Percentiles rank a stretch among this genome's conserved stretches.
Evolutionary conservation across 2,329 filamentous ascomycete genomes (phyloP).

Genomic region (Colletotrichum sp.): DNA sequence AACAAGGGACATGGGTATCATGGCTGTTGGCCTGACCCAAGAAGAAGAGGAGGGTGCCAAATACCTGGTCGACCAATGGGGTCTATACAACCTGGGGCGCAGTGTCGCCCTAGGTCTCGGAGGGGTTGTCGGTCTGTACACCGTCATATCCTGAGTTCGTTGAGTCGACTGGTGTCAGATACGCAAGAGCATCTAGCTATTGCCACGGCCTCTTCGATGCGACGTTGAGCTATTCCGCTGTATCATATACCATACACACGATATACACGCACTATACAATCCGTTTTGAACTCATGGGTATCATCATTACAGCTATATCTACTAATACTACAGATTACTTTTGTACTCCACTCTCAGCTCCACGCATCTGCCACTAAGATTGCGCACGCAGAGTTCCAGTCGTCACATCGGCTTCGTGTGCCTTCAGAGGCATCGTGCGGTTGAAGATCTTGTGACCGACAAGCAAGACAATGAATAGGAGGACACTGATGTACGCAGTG

Average conservation of each 20-base stretch:
- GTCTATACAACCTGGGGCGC: slow-evolving; percentile 53
- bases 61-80: slow-evolving; percentile 61
- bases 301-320: slow-evolving; percentile 17
- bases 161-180: neutral
- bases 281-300: slow-evolving; percentile 3
- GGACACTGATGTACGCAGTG: slow-evolving; percentile 67
- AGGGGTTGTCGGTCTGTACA: slow-evolving; percentile 32
- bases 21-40: slow-evolving; percentile 41
- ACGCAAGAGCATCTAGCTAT: neutral
- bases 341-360: neutral
- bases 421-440: slow-evolving; percentile 42
- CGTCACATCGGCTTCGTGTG: slow-evolving; percentile 40
- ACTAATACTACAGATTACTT: slow-evolving; percentile 17
- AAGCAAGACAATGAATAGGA: slow-evolving; percentile 66
- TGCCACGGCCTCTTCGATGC: neutral
- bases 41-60: slow-evolving; percentile 50
- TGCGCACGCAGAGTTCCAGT: slow-evolving; percentile 4
- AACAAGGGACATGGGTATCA: slow-evolving; percentile 37
- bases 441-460: slow-evolving; percentile 62
- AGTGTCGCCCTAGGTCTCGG: slow-evolving; percentile 32
- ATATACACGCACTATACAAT: neutral
- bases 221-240: neutral
- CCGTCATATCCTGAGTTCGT: slow-evolving; percentile 23
- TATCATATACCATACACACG: neutral
- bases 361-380: neutral